Evolutionary conservation across 108 stramenopile genomes (phyloP).

Genomic region (Cyclotella choctawhatcheeana): DNA sequence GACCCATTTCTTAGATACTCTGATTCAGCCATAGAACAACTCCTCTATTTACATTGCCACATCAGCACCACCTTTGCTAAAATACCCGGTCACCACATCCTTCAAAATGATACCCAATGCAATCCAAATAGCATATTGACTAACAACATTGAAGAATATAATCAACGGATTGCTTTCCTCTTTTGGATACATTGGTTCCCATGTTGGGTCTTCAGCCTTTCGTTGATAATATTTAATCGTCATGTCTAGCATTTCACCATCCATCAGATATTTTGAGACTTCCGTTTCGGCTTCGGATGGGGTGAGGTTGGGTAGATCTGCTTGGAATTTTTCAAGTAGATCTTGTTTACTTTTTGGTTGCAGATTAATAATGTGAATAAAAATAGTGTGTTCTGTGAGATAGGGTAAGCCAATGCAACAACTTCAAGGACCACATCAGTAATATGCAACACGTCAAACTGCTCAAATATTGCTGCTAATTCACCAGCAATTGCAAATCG

Average conservation of each 20-base stretch:
- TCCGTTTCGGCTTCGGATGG: constrained; percentile 50
- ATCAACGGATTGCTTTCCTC: constrained; percentile 32
- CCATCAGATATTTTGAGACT: constrained; percentile 79
- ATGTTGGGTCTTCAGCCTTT: constrained; percentile 65
- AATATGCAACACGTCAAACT: too few species aligned
- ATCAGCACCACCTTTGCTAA: constrained; percentile 13
- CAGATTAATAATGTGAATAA: background rate
- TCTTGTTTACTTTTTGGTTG: constrained; percentile 58
- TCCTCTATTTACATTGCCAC: too few species aligned
- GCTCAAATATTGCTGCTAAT: too few species aligned
- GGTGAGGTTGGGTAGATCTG: constrained; percentile 60
- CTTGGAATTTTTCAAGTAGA: constrained; percentile 66
- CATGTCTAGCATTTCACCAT: constrained; percentile 77
- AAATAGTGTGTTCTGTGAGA: background rate
- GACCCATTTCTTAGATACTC: too few species aligned
- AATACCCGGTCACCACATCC: constrained; percentile 30
- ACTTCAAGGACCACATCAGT: too few species aligned
- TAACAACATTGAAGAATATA: constrained; percentile 22
- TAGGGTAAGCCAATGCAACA: too few species aligned
- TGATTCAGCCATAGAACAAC: too few species aligned
- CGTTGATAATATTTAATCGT: constrained; percentile 68
- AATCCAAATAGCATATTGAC: constrained; percentile 49
- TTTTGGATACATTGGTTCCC: constrained; percentile 33
- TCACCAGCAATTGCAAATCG: too few species aligned
- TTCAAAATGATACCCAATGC: constrained; percentile 38